phyloP scores from a whole-genome alignment of 1,284 basidiomycete species.

The Sanghuangporus weigelae region DNA sequence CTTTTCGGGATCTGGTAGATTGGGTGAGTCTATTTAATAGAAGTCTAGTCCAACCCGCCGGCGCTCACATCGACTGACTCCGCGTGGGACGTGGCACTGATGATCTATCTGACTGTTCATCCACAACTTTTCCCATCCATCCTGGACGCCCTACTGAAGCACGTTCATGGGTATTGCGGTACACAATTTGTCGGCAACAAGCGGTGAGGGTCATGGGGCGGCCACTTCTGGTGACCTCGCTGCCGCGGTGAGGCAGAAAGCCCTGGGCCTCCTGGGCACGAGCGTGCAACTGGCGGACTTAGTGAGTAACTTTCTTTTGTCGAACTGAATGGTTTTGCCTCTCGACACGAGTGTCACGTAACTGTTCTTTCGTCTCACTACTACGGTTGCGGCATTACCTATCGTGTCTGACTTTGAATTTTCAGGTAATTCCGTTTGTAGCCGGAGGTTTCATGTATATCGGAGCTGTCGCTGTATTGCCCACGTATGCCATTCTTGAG shows the following conservation, averaged over 20 bases:
- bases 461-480: constrained; percentile 84
- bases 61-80: not conserved
- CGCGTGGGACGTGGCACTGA: not conserved
- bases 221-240: constrained; percentile 50
- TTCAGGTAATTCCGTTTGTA: constrained; percentile 82
- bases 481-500: constrained; percentile 53
- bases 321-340: not conserved
- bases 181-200: constrained; percentile 57
- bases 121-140: not conserved
- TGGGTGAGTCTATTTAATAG: not conserved
- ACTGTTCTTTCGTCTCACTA: not conserved
- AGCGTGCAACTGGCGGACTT: constrained; percentile 73
- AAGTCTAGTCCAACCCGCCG: not conserved
- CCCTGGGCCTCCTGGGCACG: constrained; percentile 75
- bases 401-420: constrained; percentile 10
- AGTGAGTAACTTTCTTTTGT: constrained; percentile 36
- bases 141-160: constrained; percentile 31
- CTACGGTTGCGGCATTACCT: constrained; percentile 13
- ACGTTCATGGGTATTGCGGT: constrained; percentile 89
- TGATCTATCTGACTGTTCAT: not conserved
- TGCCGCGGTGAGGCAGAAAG: constrained; percentile 64
- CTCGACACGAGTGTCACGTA: not conserved
- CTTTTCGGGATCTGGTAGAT: not conserved
- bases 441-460: constrained; percentile 93
- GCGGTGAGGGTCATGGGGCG: constrained; percentile 24